A percentile compares a stretch with the other conserved stretches of the same genome.
These are phyloP conservation scores for Diaporthe sp. DNA, from an alignment of 2,329 filamentous ascomycete genomes.

Conservation along the genomic window DNA sequence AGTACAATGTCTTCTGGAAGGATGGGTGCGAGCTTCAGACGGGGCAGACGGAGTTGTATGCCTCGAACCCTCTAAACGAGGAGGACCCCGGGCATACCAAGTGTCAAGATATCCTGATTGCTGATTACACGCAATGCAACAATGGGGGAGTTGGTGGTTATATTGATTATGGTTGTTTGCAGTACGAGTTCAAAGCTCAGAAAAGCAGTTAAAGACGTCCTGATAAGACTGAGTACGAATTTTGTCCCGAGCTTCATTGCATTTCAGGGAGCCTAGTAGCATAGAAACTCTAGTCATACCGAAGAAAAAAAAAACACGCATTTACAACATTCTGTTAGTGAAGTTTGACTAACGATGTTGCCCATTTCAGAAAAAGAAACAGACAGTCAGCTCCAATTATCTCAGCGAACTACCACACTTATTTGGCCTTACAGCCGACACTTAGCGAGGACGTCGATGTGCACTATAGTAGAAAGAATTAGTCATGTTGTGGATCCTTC, in stretches of 20 bases:
- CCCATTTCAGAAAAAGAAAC: conserved; percentile 13
- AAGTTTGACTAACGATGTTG: neutral
- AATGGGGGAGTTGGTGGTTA: conserved; percentile 20
- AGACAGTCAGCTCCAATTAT: neutral
- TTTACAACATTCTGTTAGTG: neutral
- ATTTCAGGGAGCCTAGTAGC: conserved; percentile 2
- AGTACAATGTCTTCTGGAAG: conserved; percentile 20
- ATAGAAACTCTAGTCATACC: conserved; percentile 6
- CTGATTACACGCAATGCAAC: conserved; percentile 13
- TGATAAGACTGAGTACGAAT: neutral
- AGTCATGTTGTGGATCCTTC: conserved; percentile 8
- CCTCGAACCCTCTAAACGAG: conserved; percentile 16
- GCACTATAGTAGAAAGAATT: conserved; percentile 13
- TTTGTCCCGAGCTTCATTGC: conserved; percentile 1
- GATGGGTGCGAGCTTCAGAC: conserved; percentile 12
- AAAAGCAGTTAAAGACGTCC: conserved; percentile 11
- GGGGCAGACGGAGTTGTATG: conserved; percentile 4
- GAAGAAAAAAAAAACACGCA: neutral
- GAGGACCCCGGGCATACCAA: neutral
- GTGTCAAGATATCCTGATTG: conserved; percentile 15
- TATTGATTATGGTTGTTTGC: conserved; percentile 7
- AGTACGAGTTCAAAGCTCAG: conserved; percentile 19
- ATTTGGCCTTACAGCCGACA: neutral
- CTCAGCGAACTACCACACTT: neutral
- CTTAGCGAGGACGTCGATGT: conserved; percentile 2